Percentiles rank a stretch among this genome's conserved stretches.
phyloP scores from a whole-genome alignment of 129 eudicot species.

The Deinandra increscens region DNA sequence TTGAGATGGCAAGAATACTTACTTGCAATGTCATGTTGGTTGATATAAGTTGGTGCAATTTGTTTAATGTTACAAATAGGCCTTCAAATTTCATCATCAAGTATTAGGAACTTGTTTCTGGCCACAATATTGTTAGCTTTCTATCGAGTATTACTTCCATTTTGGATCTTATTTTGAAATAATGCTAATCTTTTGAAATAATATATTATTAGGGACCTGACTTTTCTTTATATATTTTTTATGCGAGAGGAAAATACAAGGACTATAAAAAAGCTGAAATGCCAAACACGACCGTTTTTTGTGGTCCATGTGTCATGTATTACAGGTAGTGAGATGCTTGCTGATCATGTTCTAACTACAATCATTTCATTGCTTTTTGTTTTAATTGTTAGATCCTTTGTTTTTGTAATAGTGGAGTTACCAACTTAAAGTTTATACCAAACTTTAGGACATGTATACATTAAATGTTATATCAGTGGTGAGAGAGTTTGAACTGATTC shows the following conservation, averaged over 20 bases:
- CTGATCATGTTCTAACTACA: too few relatives aligned
- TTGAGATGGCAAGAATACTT: neutral
- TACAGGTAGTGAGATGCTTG: too few relatives aligned
- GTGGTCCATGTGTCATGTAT: too few relatives aligned
- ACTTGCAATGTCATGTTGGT: neutral
- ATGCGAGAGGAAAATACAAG: neutral
- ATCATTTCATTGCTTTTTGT: too few relatives aligned
- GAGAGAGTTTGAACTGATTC: too few relatives aligned
- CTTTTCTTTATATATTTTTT: neutral
- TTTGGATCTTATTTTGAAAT: neutral
- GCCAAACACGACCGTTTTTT: neutral
- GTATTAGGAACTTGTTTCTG: neutral
- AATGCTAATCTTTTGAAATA: neutral
- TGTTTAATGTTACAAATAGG: neutral
- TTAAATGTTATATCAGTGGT: too few relatives aligned
- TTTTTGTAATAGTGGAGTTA: too few relatives aligned
- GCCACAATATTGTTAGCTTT: neutral
- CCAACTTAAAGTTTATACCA: too few relatives aligned
- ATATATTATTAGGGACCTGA: neutral
- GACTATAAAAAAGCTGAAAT: slow-evolving; percentile 1
- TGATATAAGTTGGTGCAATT: neutral
- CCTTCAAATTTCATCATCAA: neutral
- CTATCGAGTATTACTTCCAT: neutral
- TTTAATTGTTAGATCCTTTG: too few relatives aligned
- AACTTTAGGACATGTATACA: too few relatives aligned